Evolutionary conservation across 176 grass and related monocot genomes (phyloP), one percentile per base, ranked within the genome.

Genomic region (Musa schizocarpa): DNA sequence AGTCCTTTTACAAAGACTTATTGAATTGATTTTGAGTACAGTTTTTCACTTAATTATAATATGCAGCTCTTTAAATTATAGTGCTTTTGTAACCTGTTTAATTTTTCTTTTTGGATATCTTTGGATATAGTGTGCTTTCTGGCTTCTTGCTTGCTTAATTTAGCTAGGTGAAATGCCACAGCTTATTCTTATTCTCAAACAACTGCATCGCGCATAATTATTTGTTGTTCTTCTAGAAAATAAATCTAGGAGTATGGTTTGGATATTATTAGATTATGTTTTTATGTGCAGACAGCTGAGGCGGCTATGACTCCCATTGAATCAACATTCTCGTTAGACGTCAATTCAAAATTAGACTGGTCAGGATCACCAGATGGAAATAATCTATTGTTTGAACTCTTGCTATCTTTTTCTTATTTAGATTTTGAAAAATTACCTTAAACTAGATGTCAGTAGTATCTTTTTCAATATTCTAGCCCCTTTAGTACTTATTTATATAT

Each of bases 231-330:
- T 61, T 7, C 57, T 17, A 61, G 16, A 61, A 61, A n/a, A 61
- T 61, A 14, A 61, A 19, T 61, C 34, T 8, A 8, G 6, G 34
- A 43, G 34, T 43, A 43, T 43, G 34, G 34, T 43, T 43, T 43
- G 34, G 34, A 43, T 43, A 63, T 43, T 43, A 43, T 43, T 43
- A 43, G 34, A 74, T 53, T 67, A 74, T 13, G 68, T 23, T 86
- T 55, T 81, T 17, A 53, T 68, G 48, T 84, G 72, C 91, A 99
- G 96, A 95, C 96, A 86, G 96, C 96, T 58, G 81, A 91, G 81
- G 91, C 88, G 19, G 96, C 96, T 84, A 99, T 99, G 91, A 99
- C 96, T 76, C 96, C 96, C 82, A 99, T 99, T 75, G 96, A 99
- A 76, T 99, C 96, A 77, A 99, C 96, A 78, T 99, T 99, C 79